Evolutionary conservation across 768 basidiomycete genomes (phyloP), one percentile per base, ranked within the genome.

Genomic region (Pisolithus microcarpus): DNA sequence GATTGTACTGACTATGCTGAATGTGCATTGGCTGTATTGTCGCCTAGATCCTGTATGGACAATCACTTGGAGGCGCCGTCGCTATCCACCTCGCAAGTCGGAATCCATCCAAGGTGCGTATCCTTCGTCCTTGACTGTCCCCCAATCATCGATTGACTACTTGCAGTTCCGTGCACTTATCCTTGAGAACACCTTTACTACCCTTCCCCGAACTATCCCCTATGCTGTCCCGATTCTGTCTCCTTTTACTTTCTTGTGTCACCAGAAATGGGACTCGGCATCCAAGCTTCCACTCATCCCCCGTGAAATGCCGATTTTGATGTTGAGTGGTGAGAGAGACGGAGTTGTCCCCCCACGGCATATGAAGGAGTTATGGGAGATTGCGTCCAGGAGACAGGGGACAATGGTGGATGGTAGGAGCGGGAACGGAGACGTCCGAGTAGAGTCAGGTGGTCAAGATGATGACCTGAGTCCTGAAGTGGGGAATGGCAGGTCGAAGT

Each of bases 161-260:
- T 3, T 24, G 55, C 15, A 91, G 86, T 81, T 95, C 50, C 51
- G 72, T 16, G 93, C 85, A 1, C 74, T 96, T 15, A 79, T 97
- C 50, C 75, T 97, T 52, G 94, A 97, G 72, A 98, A 96, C 65
- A 95, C 94, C 0, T 96, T 96, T 66, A 80, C 86, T 31, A 91
- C 87, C 38, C 77, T 97, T 26, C 85, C 85, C 5, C 77, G 75
- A 46, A 79, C 95, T 15, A 80, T 96, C n/a, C 93, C 91, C 0
- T 72, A 81, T 53, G 80, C 85, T 15, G 71, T 96, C 31, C 93
- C 93, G 6, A 63, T 79, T 30, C 75, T 93, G 28, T 73, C 78
- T 0, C 85, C 84, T 3, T 74, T 92, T 61, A 72, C 89, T 18
- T 86, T 86, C 67, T 77, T 93, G 11, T 86, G 90, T 57, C 84